Percentiles rank a stretch among this genome's conserved stretches.
Conservation (phyloP, 1,139 yeast genomes). For the Suhomyces terraborum region DNA sequence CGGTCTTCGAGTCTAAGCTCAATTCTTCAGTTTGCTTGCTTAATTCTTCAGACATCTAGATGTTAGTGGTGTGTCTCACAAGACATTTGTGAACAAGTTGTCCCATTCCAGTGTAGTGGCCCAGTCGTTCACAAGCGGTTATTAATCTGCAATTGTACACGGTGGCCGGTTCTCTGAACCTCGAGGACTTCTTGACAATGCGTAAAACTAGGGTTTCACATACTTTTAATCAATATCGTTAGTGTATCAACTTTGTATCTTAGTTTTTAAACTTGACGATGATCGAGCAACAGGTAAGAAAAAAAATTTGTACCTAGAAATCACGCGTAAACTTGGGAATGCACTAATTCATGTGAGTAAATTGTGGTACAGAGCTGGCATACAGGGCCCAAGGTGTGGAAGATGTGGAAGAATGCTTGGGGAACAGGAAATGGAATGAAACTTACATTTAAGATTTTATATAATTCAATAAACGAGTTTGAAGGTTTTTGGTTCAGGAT, state of each 20-base stretch:
- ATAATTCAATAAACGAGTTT: background rate
- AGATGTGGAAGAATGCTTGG: background rate
- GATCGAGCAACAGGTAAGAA: slow-evolving; percentile 22
- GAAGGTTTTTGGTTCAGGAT: no score
- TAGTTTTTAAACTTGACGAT: slow-evolving; percentile 14
- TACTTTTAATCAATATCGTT: slow-evolving; percentile 11
- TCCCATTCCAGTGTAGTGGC: no score
- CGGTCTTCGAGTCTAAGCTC: slow-evolving; percentile 56
- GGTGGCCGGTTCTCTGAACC: background rate
- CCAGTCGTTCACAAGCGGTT: background rate
- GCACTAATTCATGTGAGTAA: slow-evolving; percentile 9
- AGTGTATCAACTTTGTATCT: slow-evolving; percentile 4
- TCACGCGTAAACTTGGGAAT: slow-evolving; percentile 27
- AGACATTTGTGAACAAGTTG: no score
- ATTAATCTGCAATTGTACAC: background rate
- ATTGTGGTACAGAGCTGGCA: slow-evolving; percentile 8
- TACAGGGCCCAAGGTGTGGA: background rate
- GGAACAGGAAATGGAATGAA: background rate
- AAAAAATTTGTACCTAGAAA: slow-evolving; percentile 23
- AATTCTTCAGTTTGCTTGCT: slow-evolving; percentile 55
- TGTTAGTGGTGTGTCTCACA: slow-evolving; percentile 16
- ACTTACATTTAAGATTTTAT: background rate
- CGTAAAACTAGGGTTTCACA: background rate
- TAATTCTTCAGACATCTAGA: slow-evolving; percentile 53
- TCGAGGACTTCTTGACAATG: no score